These are phyloP conservation scores for Massariosphaeria phaeospora DNA, from an alignment of 495 filamentous ascomycete species.

Conservation along the genomic window DNA sequence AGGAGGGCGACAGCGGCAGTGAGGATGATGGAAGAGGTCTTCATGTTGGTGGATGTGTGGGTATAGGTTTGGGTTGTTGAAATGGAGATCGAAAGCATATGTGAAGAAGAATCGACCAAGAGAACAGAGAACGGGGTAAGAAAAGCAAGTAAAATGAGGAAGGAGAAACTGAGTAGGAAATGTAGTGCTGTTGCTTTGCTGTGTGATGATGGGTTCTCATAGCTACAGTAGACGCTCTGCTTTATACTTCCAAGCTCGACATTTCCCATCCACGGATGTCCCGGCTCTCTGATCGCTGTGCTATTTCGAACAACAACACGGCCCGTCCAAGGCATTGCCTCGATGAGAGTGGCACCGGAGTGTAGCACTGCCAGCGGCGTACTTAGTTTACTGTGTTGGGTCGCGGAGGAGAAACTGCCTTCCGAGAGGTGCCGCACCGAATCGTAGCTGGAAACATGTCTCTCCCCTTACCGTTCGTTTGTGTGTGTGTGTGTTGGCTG, in stretches of 20 bases:
- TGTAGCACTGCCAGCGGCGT: too few species aligned
- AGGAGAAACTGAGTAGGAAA: neutral
- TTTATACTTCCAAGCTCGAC: too few species aligned
- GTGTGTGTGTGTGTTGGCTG: too few species aligned
- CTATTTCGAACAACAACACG: neutral
- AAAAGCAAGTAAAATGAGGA: neutral
- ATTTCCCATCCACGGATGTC: too few species aligned
- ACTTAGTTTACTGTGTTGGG: too few species aligned
- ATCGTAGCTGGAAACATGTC: too few species aligned
- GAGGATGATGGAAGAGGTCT: conserved; percentile 3
- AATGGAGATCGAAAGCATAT: neutral
- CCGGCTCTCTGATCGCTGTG: neutral
- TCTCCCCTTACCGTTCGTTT: too few species aligned
- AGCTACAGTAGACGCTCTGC: too few species aligned
- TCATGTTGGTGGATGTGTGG: conserved; percentile 10
- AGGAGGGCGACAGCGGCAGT: conserved; percentile 4
- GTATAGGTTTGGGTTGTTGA: neutral
- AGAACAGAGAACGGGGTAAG: neutral
- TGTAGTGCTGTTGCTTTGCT: neutral
- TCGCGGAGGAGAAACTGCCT: too few species aligned
- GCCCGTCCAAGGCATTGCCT: neutral
- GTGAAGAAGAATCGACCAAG: neutral
- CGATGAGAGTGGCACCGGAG: too few species aligned
- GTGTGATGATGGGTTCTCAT: neutral
- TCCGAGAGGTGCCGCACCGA: too few species aligned